phyloP scores from a whole-genome alignment of 495 filamentous ascomycete genomes.

The Neohortaea acidophila region DNA sequence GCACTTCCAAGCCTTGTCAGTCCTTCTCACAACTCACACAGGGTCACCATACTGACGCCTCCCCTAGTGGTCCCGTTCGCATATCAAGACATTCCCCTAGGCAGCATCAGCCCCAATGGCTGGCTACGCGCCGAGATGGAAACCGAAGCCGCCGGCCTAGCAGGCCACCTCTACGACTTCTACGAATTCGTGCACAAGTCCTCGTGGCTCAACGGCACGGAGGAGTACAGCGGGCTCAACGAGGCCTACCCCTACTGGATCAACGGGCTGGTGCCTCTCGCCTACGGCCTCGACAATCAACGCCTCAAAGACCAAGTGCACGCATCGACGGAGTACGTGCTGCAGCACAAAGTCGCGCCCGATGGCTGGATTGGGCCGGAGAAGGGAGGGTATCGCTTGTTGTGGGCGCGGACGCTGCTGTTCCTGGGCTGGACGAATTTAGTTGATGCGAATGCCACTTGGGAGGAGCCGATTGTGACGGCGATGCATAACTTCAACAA shows the following conservation, averaged over 20 bases:
- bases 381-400: constrained; percentile 30
- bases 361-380: constrained; percentile 53
- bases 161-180: constrained; percentile 45
- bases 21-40: too few species aligned
- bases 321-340: constrained; percentile 33
- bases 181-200: constrained; percentile 42
- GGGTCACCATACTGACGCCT: too few species aligned
- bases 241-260: constrained; percentile 53
- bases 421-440: constrained; percentile 39
- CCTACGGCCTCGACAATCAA: constrained; percentile 39
- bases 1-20: too few species aligned
- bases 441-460: constrained; percentile 27
- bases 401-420: constrained; percentile 42
- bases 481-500: constrained; percentile 28
- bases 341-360: constrained; percentile 35
- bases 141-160: constrained; percentile 39
- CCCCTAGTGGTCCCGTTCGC: too few species aligned
- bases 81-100: too few species aligned
- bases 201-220: constrained; percentile 39
- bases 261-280: constrained; percentile 50
- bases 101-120: constrained; percentile 41
- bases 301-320: constrained; percentile 42
- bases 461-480: constrained; percentile 24
- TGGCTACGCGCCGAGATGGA: constrained; percentile 46
- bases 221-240: constrained; percentile 44